Percentiles rank a stretch among this genome's conserved stretches.
These are phyloP conservation scores for Nannochloris sp. DNA, from an alignment of 139 green algal species.

Conservation along the genomic window DNA sequence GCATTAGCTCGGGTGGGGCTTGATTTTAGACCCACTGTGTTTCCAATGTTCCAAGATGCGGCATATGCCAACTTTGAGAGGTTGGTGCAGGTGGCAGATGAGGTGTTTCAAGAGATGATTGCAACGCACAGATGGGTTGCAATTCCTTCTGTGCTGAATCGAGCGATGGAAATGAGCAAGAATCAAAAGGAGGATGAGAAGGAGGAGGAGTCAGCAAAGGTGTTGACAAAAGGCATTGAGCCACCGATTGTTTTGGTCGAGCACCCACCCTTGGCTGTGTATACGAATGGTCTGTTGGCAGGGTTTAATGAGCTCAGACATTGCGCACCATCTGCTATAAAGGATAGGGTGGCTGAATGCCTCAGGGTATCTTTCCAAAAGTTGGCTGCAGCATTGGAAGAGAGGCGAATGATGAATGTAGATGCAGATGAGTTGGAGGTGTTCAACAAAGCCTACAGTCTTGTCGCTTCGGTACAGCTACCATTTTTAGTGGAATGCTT, in stretches of 20 bases:
- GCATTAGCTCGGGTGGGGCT: constrained; percentile 84
- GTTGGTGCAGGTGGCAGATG: constrained; percentile 37
- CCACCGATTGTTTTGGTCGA: constrained; percentile 82
- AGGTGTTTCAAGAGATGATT: constrained; percentile 61
- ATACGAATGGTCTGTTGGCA: constrained; percentile 79
- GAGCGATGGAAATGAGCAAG: constrained; percentile 6
- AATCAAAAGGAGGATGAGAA: not conserved
- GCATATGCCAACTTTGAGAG: constrained; percentile 46
- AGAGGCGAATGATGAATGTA: constrained; percentile 45
- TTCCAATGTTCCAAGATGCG: constrained; percentile 77
- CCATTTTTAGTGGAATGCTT: constrained; percentile 53
- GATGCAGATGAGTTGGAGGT: constrained; percentile 31
- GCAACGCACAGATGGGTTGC: constrained; percentile 82
- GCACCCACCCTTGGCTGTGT: constrained; percentile 81
- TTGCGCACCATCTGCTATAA: constrained; percentile 54
- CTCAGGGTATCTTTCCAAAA: constrained; percentile 43
- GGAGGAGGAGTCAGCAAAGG: not conserved
- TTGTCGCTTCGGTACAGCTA: constrained; percentile 37
- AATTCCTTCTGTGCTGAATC: constrained; percentile 31
- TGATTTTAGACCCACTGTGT: constrained; percentile 82
- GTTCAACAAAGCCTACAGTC: constrained; percentile 24
- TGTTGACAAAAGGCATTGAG: not conserved
- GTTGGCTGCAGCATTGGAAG: constrained; percentile 39
- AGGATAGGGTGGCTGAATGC: constrained; percentile 6
- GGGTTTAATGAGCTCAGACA: constrained; percentile 94